Evolutionary conservation across 2,329 filamentous ascomycete species (phyloP).

Genomic region (Xylariaceae sp.): DNA sequence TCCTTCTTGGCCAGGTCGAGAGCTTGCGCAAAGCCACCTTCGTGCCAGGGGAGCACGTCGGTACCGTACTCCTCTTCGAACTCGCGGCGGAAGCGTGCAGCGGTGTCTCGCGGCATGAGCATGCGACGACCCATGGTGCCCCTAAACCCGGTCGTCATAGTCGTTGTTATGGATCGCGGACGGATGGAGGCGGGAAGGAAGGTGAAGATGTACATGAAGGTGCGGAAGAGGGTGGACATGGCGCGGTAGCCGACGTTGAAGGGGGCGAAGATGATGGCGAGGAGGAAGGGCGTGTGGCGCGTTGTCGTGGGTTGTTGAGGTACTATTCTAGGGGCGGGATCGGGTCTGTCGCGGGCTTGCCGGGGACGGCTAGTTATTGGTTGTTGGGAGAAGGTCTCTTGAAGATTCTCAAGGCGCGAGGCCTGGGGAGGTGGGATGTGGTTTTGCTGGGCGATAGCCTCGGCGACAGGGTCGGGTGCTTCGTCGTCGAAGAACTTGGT

Average conservation of each 20-base stretch:
- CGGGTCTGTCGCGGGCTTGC: slow-evolving; percentile 38
- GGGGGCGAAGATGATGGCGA: slow-evolving; percentile 76
- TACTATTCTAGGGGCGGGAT: slow-evolving; percentile 80
- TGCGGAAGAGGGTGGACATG: slow-evolving; percentile 64
- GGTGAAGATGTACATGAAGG: slow-evolving; percentile 73
- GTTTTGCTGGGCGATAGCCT: slow-evolving; percentile 63
- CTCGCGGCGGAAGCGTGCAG: slow-evolving; percentile 82
- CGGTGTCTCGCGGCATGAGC: slow-evolving; percentile 80
- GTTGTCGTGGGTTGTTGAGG: slow-evolving; percentile 68
- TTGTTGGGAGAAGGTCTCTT: slow-evolving; percentile 50
- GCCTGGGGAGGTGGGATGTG: slow-evolving; percentile 60
- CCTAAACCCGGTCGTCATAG: slow-evolving; percentile 47
- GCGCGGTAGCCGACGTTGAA: slow-evolving; percentile 74
- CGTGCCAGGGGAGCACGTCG: slow-evolving; percentile 70
- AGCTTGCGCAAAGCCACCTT: slow-evolving; percentile 87
- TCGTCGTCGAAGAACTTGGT: slow-evolving; percentile 98
- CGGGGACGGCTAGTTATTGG: slow-evolving; percentile 32
- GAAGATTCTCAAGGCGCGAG: slow-evolving; percentile 69
- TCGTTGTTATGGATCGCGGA: slow-evolving; percentile 51
- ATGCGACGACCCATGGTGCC: slow-evolving; percentile 68
- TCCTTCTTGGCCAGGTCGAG: slow-evolving; percentile 87
- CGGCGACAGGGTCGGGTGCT: slow-evolving; percentile 73
- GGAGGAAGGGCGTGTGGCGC: slow-evolving; percentile 68
- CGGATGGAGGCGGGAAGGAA: slow-evolving; percentile 69
- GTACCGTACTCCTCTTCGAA: slow-evolving; percentile 91